These are phyloP conservation scores for Alternaria brassicae DNA, from an alignment of 2,329 filamentous ascomycete genomes.

Conservation along the genomic window DNA sequence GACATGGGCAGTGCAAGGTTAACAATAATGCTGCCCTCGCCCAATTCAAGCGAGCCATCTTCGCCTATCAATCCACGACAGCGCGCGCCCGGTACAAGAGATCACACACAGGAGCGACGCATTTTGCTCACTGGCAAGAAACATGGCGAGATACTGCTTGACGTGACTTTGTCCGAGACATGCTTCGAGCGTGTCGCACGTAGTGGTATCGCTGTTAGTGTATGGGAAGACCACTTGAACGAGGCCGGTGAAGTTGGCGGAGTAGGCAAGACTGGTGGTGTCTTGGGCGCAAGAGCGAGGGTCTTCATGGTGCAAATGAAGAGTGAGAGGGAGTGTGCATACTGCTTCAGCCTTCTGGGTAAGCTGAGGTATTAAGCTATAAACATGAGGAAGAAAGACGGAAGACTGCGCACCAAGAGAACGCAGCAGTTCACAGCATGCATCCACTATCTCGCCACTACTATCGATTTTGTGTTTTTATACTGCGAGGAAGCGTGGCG, in stretches of 20 bases:
- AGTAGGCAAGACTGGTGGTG: conserved; percentile 64
- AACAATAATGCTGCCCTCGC: conserved; percentile 76
- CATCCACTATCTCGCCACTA: neutral
- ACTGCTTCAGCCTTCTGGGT: conserved; percentile 58
- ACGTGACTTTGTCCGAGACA: conserved; percentile 82
- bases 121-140: conserved; percentile 79
- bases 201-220: conserved; percentile 85
- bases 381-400: neutral
- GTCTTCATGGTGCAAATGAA: conserved; percentile 70
- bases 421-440: neutral
- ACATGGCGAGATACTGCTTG: conserved; percentile 72
- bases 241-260: conserved; percentile 66
- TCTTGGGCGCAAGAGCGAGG: conserved; percentile 60
- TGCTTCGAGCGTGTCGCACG: conserved; percentile 85
- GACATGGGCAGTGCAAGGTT: conserved; percentile 86
- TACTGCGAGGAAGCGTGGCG: conserved; percentile 5
- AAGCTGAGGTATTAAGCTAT: conserved; percentile 55
- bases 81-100: conserved; percentile 47
- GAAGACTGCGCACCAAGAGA: neutral
- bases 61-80: conserved; percentile 37
- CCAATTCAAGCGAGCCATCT: conserved; percentile 57
- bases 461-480: neutral
- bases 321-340: conserved; percentile 57
- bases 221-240: conserved; percentile 71
- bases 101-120: conserved; percentile 74